phyloP scores from a whole-genome alignment of 306 rosid species.

The Arachis hypogaea region DNA sequence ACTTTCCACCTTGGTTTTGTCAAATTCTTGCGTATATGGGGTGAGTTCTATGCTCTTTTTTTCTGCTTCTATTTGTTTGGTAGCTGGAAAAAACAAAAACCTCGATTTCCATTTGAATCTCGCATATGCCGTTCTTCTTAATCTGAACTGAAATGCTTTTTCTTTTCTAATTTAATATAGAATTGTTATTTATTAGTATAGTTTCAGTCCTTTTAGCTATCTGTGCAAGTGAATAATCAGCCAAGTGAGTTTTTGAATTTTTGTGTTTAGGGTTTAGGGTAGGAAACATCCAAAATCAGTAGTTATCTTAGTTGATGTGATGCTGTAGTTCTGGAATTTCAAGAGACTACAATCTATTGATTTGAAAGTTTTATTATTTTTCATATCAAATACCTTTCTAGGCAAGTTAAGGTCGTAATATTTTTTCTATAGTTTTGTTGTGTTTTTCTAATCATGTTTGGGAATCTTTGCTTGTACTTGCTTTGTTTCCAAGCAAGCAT shows the following conservation, averaged over 20 bases:
- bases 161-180: neutral
- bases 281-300: neutral
- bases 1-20: conserved; percentile 51
- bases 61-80: conserved; percentile 15
- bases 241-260: conserved; percentile 25
- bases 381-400: conserved; percentile 43
- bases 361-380: conserved; percentile 2
- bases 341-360: conserved; percentile 23
- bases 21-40: conserved; percentile 56
- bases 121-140: conserved; percentile 13
- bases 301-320: conserved; percentile 6
- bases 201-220: conserved; percentile 19
- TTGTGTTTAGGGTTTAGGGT: conserved; percentile 10
- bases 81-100: neutral
- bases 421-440: conserved; percentile 31
- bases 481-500: conserved; percentile 73
- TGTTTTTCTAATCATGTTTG: conserved; percentile 30
- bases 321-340: conserved; percentile 39
- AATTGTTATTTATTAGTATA: neutral
- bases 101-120: conserved; percentile 26
- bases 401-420: conserved; percentile 38
- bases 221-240: conserved; percentile 11
- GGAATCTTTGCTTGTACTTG: conserved; percentile 61
- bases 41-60: conserved; percentile 54
- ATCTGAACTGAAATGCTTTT: conserved; percentile 6